Percentiles rank a stretch among this genome's conserved stretches.
Conservation (phyloP, 1,284 basidiomycete species). For the Cryptococcus sp. region DNA sequence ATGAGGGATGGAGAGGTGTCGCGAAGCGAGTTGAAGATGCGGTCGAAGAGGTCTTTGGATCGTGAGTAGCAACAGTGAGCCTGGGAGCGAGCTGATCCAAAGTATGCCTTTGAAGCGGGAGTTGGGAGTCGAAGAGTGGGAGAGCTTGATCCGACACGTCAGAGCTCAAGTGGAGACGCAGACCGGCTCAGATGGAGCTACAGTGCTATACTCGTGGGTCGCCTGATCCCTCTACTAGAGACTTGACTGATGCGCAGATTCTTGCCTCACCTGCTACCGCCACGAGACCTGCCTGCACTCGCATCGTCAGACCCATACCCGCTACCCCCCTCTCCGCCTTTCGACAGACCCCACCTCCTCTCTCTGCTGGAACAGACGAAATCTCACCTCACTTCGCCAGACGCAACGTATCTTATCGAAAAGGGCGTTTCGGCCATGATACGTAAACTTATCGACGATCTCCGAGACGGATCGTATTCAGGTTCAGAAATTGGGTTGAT, state of each 20-base stretch:
- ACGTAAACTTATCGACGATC: slow-evolving; percentile 15
- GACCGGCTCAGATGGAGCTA: neutral
- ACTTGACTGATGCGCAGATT: slow-evolving; percentile 25
- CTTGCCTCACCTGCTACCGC: slow-evolving; percentile 33
- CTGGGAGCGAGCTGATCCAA: neutral
- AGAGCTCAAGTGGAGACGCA: slow-evolving; percentile 34
- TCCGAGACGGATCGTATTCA: slow-evolving; percentile 26
- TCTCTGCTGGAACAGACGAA: slow-evolving; percentile 33
- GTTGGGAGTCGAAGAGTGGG: slow-evolving; percentile 36
- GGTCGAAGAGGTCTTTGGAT: slow-evolving; percentile 38
- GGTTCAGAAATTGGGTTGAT: slow-evolving; percentile 4
- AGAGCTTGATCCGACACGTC: slow-evolving; percentile 32
- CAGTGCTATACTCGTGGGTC: slow-evolving; percentile 27
- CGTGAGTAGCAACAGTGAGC: slow-evolving; percentile 15
- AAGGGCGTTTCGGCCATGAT: slow-evolving; percentile 35
- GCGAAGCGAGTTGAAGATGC: slow-evolving; percentile 29
- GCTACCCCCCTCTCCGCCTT: slow-evolving; percentile 8
- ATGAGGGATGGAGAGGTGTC: slow-evolving; percentile 43
- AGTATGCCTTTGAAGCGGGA: slow-evolving; percentile 43
- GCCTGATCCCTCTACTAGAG: neutral
- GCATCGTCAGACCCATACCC: slow-evolving; percentile 4
- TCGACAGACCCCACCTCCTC: slow-evolving; percentile 22
- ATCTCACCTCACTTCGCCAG: slow-evolving; percentile 34
- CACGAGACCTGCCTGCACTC: slow-evolving; percentile 13
- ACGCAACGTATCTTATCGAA: slow-evolving; percentile 37